Percentiles rank a stretch among this genome's conserved stretches.
Conservation (phyloP, 2,329 filamentous ascomycete genomes). For the Exophiala lecanii-corni region DNA sequence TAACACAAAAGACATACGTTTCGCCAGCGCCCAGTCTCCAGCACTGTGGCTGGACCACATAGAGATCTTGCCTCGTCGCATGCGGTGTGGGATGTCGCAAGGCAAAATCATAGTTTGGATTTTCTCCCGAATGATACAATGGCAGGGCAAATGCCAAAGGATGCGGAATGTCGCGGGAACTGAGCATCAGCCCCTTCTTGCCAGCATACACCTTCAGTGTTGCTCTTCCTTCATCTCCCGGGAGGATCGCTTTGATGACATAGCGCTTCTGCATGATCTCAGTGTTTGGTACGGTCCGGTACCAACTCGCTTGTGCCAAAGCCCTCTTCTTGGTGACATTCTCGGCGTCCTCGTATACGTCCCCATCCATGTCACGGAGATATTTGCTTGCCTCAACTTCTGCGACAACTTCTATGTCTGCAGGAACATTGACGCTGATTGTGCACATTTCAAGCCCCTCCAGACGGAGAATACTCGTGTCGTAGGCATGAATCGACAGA, state of each 20-base stretch:
- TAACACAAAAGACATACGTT: slow-evolving; percentile 93
- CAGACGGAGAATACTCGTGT: slow-evolving; percentile 78
- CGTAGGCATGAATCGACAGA: slow-evolving; percentile 79
- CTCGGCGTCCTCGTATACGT: slow-evolving; percentile 89
- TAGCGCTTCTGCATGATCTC: slow-evolving; percentile 66
- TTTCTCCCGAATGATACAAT: slow-evolving; percentile 83
- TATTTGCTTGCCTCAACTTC: slow-evolving; percentile 85
- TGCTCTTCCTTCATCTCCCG: slow-evolving; percentile 85
- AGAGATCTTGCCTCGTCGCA: slow-evolving; percentile 94
- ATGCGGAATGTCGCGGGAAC: slow-evolving; percentile 92
- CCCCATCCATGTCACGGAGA: slow-evolving; percentile 78
- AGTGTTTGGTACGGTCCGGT: slow-evolving; percentile 50
- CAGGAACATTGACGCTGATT: slow-evolving; percentile 77
- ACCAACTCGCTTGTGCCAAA: slow-evolving; percentile 88
- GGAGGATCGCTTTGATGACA: slow-evolving; percentile 85
- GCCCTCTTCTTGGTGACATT: slow-evolving; percentile 72
- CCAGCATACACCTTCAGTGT: slow-evolving; percentile 89
- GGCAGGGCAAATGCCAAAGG: slow-evolving; percentile 85
- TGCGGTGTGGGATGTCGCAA: slow-evolving; percentile 92
- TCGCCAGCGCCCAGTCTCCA: slow-evolving; percentile 85
- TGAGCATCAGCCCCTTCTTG: slow-evolving; percentile 93
- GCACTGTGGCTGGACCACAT: slow-evolving; percentile 94
- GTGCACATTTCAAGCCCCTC: slow-evolving; percentile 94
- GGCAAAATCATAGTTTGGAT: slow-evolving; percentile 90
- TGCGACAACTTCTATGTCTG: slow-evolving; percentile 85